phyloP scores from a whole-genome alignment of 148 eudicot species.

The Vaccinium myrtillus region DNA sequence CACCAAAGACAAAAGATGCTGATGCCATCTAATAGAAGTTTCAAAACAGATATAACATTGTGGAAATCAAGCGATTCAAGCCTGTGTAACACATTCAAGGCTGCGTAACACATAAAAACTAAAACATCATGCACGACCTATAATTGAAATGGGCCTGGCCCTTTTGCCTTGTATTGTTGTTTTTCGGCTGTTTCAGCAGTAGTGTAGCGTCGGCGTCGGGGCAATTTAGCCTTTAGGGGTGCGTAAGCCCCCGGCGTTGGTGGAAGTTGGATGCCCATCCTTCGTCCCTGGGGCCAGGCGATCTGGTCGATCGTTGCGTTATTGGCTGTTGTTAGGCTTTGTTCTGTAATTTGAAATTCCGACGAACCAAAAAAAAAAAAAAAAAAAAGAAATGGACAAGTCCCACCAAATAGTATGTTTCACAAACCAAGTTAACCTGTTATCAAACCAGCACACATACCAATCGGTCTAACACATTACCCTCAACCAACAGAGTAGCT shows the following conservation, averaged over 20 bases:
- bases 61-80: neutral
- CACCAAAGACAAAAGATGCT: neutral
- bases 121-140: neutral
- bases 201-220: too few relatives aligned
- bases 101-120: neutral
- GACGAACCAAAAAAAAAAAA: too few relatives aligned
- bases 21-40: neutral
- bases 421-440: neutral
- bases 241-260: too few relatives aligned
- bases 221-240: too few relatives aligned
- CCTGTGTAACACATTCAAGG: neutral
- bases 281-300: too few relatives aligned
- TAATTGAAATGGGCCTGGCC: neutral
- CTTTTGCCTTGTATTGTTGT: too few relatives aligned
- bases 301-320: too few relatives aligned
- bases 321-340: too few relatives aligned
- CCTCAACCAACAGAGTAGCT: neutral
- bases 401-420: neutral
- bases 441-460: neutral
- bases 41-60: neutral
- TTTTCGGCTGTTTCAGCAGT: too few relatives aligned
- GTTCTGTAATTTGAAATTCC: too few relatives aligned
- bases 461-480: neutral
- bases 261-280: too few relatives aligned
- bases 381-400: neutral